These are phyloP conservation scores for Eimeria acervulina DNA, from an alignment of 169 alveolate species.

Conservation along the genomic window DNA sequence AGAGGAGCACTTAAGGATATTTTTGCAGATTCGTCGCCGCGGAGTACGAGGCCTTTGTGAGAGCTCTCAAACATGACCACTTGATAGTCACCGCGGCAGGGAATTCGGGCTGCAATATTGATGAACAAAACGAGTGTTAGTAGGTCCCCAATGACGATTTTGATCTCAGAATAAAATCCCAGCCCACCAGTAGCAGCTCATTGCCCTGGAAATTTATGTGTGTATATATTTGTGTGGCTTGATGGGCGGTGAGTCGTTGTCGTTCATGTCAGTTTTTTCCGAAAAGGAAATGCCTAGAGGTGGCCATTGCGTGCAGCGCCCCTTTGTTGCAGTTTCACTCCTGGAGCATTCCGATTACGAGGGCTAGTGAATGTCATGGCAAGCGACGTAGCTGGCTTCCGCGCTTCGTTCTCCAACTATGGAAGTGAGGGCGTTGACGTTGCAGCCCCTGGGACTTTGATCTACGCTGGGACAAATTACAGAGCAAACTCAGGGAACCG, in stretches of 20 bases:
- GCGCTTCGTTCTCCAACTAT: slow-evolving; percentile 81
- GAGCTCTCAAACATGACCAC: slow-evolving; percentile 75
- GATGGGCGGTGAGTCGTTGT: neutral
- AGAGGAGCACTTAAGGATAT: neutral
- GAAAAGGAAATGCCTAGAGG: neutral
- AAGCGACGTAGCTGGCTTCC: slow-evolving; percentile 78
- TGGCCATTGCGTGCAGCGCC: neutral
- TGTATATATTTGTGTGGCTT: too few species aligned
- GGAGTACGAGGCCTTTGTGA: slow-evolving; percentile 75
- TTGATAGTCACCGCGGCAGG: slow-evolving; percentile 83
- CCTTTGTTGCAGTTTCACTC: slow-evolving; percentile 61
- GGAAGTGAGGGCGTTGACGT: slow-evolving; percentile 84
- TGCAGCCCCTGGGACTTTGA: slow-evolving; percentile 83
- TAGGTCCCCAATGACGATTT: neutral
- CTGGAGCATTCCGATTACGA: slow-evolving; percentile 79
- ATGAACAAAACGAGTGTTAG: slow-evolving; percentile 70
- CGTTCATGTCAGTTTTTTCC: neutral
- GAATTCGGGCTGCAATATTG: slow-evolving; percentile 82
- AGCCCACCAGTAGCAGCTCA: neutral
- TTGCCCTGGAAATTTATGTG: too few species aligned
- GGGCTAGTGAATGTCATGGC: slow-evolving; percentile 80
- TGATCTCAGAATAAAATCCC: neutral
- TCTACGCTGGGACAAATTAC: slow-evolving; percentile 82
- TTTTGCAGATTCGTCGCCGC: slow-evolving; percentile 68
- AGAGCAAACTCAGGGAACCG: slow-evolving; percentile 75